phyloP scores from a whole-genome alignment of 495 filamentous ascomycete species.

The Copromyces sp. region DNA sequence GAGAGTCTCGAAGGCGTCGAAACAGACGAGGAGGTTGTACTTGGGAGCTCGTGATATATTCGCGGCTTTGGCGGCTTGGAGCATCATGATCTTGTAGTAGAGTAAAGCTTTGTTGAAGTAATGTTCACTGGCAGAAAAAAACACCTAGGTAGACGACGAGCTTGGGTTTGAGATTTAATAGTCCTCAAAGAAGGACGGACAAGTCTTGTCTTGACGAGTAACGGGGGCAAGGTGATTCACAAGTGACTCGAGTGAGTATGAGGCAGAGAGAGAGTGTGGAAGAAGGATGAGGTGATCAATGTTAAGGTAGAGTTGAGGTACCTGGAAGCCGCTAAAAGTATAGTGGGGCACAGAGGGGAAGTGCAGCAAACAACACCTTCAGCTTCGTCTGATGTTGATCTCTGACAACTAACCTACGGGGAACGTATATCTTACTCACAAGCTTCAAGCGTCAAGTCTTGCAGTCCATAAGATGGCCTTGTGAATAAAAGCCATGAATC shows the following conservation, averaged over 20 bases:
- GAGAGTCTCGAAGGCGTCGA: conserved; percentile 73
- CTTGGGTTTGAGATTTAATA: background rate
- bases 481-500: conserved; percentile 21
- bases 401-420: background rate
- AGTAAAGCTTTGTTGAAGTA: background rate
- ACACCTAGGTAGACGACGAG: background rate
- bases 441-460: background rate
- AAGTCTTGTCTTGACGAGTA: background rate
- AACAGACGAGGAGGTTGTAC: conserved; percentile 47
- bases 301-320: background rate
- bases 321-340: background rate
- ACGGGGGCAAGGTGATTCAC: background rate
- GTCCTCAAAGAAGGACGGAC: background rate
- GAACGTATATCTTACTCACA: background rate
- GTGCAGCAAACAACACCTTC: background rate
- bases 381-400: background rate
- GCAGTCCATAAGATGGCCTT: conserved; percentile 28
- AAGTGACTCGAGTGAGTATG: background rate
- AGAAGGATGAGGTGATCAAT: background rate
- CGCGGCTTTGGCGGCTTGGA: background rate
- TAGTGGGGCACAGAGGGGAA: background rate
- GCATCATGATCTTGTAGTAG: background rate
- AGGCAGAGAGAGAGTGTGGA: background rate
- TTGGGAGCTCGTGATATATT: conserved; percentile 3
- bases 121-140: background rate